Percentiles rank a stretch among this genome's conserved stretches.
These are phyloP conservation scores for Cystobasidium pallidum DNA, from an alignment of 1,284 basidiomycete genomes.

Conservation along the genomic window DNA sequence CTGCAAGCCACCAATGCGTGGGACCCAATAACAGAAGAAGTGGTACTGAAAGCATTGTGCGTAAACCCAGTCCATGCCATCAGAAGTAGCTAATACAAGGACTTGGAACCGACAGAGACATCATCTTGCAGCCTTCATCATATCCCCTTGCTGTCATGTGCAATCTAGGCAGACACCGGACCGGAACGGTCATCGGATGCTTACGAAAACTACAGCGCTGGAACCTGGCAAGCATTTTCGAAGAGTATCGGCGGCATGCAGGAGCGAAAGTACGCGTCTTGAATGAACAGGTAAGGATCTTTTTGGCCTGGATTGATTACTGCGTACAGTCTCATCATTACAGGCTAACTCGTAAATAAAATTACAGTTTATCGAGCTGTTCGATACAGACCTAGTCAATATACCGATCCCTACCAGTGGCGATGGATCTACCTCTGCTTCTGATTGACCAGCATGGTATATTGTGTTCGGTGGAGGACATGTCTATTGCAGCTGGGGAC, in stretches of 20 bases:
- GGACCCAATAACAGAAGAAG: slow-evolving; percentile 60
- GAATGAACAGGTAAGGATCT: slow-evolving; percentile 59
- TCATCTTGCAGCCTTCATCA: slow-evolving; percentile 60
- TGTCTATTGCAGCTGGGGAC: no score
- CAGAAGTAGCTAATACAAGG: neutral
- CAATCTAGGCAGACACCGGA: slow-evolving; percentile 62
- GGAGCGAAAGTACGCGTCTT: slow-evolving; percentile 61
- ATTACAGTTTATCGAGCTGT: slow-evolving; percentile 62
- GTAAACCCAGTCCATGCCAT: neutral
- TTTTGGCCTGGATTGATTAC: no score
- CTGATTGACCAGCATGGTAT: slow-evolving; percentile 2
- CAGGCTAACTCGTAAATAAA: neutral
- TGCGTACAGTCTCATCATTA: neutral
- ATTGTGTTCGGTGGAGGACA: no score
- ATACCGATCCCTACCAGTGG: slow-evolving; percentile 48
- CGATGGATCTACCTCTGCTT: neutral
- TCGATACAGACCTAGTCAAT: slow-evolving; percentile 61
- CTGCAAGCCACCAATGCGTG: slow-evolving; percentile 58
- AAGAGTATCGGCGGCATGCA: slow-evolving; percentile 63
- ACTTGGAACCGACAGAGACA: slow-evolving; percentile 50
- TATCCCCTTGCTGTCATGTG: slow-evolving; percentile 63
- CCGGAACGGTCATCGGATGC: slow-evolving; percentile 64
- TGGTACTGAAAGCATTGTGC: slow-evolving; percentile 61
- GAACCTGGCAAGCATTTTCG: slow-evolving; percentile 62
- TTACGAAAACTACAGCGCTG: slow-evolving; percentile 62